phyloP scores from a whole-genome alignment of 78 protist species.

The Dictyostelium firmibasis region DNA sequence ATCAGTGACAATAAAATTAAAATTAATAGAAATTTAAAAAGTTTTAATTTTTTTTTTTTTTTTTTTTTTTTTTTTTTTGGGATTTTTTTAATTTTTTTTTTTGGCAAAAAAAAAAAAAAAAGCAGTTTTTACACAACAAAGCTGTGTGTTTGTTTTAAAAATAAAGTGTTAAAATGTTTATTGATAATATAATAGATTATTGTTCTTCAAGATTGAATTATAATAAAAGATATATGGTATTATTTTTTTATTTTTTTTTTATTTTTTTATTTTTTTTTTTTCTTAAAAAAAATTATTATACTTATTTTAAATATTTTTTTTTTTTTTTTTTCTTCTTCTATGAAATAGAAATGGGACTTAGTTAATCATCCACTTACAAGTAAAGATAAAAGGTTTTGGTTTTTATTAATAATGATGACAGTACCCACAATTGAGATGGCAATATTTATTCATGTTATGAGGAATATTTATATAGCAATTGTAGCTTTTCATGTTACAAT shows the following conservation, averaged over 20 bases:
- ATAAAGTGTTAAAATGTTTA: neutral
- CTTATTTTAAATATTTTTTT: neutral
- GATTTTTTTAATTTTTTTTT: too few relatives aligned
- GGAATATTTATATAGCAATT: constrained; percentile 24
- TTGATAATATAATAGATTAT: neutral
- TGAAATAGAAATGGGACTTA: constrained; percentile 38
- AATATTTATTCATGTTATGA: neutral
- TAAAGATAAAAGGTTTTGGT: neutral
- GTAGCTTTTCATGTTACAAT: constrained; percentile 16
- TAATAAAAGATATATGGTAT: constrained; percentile 7
- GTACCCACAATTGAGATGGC: constrained; percentile 19
- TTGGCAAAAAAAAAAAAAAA: too few relatives aligned
- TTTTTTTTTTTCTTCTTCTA: neutral
- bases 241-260: neutral
- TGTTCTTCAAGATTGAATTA: neutral
- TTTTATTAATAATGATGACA: neutral
- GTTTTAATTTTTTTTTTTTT: too few relatives aligned
- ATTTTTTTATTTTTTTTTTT: too few relatives aligned
- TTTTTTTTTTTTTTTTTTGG: too few relatives aligned
- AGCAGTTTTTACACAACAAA: too few relatives aligned
- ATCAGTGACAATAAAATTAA: too few relatives aligned
- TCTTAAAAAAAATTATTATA: too few relatives aligned
- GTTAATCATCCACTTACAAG: neutral
- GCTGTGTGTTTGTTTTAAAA: too few relatives aligned
- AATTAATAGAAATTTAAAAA: too few relatives aligned